These are phyloP conservation scores for Artemisia tridentata DNA, from an alignment of 129 eudicot genomes.

Conservation along the genomic window DNA sequence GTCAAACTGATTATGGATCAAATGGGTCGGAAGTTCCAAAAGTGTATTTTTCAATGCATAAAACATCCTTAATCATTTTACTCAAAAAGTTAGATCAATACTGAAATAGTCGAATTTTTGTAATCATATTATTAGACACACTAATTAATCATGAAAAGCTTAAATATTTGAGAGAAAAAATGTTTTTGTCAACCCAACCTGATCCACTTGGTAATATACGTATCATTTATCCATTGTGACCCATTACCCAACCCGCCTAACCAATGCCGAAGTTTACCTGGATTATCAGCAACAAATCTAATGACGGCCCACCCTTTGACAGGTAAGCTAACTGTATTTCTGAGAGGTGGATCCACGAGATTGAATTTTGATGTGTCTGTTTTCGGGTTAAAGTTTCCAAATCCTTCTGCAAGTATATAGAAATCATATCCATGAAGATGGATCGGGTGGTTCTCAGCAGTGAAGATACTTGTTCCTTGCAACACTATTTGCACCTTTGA, in stretches of 20 bases:
- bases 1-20: background rate
- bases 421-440: slow-evolving; percentile 98
- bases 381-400: slow-evolving; percentile 80
- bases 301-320: slow-evolving; percentile 92
- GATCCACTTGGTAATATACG: background rate
- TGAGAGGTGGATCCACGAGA: slow-evolving; percentile 88
- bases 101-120: background rate
- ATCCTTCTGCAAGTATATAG: slow-evolving; percentile 84
- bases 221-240: background rate
- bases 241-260: background rate
- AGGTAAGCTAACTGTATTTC: slow-evolving; percentile 83
- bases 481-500: slow-evolving; percentile 74
- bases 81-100: background rate
- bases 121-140: background rate
- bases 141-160: background rate
- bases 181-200: background rate
- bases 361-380: slow-evolving; percentile 74
- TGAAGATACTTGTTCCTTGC: slow-evolving; percentile 87
- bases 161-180: background rate
- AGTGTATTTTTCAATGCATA: background rate
- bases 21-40: background rate
- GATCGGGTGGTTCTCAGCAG: slow-evolving; percentile 96
- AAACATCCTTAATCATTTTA: background rate
- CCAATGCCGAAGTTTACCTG: slow-evolving; percentile 43
- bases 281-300: slow-evolving; percentile 96